A percentile compares a stretch with the other conserved stretches of the same genome.
Conservation (phyloP, 2,329 filamentous ascomycete genomes). For the Hortaea sp. region DNA sequence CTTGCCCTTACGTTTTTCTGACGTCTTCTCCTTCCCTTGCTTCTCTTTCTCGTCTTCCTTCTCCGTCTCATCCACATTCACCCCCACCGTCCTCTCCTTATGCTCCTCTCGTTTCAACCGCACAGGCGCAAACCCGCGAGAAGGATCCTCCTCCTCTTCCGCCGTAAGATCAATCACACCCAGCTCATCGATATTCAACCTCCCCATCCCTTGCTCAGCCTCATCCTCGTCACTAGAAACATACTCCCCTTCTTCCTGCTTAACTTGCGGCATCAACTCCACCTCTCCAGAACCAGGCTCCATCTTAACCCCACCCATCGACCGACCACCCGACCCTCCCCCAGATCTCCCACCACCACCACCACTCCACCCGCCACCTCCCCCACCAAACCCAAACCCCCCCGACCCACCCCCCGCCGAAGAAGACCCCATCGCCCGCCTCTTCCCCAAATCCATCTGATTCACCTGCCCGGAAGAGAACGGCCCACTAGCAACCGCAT, state of each 20-base stretch:
- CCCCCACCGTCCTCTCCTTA: conserved; percentile 42
- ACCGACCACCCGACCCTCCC: conserved; percentile 4
- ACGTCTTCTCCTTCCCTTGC: not conserved
- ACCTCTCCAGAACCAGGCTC: conserved; percentile 15
- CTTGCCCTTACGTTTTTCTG: conserved; percentile 28
- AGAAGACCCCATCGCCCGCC: conserved; percentile 3
- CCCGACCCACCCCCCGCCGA: conserved; percentile 3
- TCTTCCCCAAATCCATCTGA: conserved; percentile 1
- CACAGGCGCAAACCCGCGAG: conserved; percentile 38
- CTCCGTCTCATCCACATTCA: conserved; percentile 25
- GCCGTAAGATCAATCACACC: conserved; percentile 46
- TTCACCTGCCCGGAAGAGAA: conserved; percentile 29
- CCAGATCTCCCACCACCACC: conserved; percentile 3
- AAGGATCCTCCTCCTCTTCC: conserved; percentile 18
- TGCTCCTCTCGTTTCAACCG: conserved; percentile 48
- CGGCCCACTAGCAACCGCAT: conserved; percentile 29
- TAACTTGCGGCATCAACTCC: conserved; percentile 11
- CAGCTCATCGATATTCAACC: conserved; percentile 49
- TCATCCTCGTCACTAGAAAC: conserved; percentile 42
- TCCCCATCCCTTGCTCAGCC: conserved; percentile 38
- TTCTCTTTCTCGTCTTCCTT: conserved; percentile 12
- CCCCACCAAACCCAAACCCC: conserved; percentile 10
- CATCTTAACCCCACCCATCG: conserved; percentile 20
- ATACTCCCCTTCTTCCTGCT: conserved; percentile 29
- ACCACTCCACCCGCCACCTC: conserved; percentile 8